A percentile compares a stretch with the other conserved stretches of the same genome.
These are phyloP conservation scores for Cladobotryum protrusum DNA, from an alignment of 2,329 filamentous ascomycete genomes.

Conservation along the genomic window DNA sequence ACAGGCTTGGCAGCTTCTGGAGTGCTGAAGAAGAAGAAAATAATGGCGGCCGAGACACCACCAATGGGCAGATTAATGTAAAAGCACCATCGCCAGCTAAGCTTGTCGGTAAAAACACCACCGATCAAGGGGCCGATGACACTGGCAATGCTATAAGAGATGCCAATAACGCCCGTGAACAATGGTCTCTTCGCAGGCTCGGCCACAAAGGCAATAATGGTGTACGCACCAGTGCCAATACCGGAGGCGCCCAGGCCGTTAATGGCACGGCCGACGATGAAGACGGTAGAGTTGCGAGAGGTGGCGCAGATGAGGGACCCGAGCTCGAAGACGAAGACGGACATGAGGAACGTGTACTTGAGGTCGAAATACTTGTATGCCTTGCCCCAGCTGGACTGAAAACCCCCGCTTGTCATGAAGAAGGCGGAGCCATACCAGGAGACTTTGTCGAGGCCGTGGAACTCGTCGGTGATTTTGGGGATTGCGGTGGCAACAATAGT, in stretches of 20 bases:
- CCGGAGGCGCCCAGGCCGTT: conserved; percentile 37
- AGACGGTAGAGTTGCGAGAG: conserved; percentile 30
- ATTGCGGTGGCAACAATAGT: conserved; percentile 46
- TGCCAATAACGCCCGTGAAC: conserved; percentile 19
- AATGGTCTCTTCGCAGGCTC: conserved; percentile 17
- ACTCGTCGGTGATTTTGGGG: conserved; percentile 42
- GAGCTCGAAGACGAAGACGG: conserved; percentile 42
- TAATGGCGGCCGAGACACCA: conserved; percentile 15
- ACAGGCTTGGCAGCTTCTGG: conserved; percentile 24
- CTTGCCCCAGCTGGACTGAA: conserved; percentile 36
- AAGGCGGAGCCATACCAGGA: conserved; percentile 50
- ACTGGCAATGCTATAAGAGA: conserved; percentile 18
- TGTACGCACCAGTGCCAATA: conserved; percentile 37
- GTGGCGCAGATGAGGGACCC: conserved; percentile 41
- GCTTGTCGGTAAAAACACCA: conserved; percentile 19
- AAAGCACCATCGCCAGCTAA: conserved; percentile 26
- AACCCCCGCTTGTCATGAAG: conserved; percentile 34
- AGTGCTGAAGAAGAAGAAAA: conserved; percentile 27
- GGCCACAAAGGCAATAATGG: conserved; percentile 35
- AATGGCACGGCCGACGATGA: conserved; percentile 43
- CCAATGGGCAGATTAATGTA: conserved; percentile 26
- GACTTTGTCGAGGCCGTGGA: conserved; percentile 38
- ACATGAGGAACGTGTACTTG: conserved; percentile 35
- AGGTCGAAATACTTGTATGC: conserved; percentile 42
- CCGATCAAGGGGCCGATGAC: conserved; percentile 21